Evolutionary conservation across 2,329 filamentous ascomycete species (phyloP), one percentile per base, ranked within the genome.

Genomic region (Nothomitra cinnamomea): DNA sequence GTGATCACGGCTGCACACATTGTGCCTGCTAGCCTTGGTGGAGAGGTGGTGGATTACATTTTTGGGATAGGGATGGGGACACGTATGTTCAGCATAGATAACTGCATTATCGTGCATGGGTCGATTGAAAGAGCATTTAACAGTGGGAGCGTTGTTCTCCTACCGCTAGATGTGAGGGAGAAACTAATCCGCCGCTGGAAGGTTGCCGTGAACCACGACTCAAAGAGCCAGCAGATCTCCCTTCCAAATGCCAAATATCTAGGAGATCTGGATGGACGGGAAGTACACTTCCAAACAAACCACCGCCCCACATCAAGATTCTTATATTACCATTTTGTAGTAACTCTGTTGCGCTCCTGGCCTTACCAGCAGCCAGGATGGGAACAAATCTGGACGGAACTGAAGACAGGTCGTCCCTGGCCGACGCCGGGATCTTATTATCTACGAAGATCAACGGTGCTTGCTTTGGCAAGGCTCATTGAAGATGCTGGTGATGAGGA

Each of bases 241-340:
- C 35, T 38, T 38, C 35, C 35, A 38, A 38, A 38, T 15, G 35
- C 35, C 35, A 38, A 38, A 38, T 38, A 38, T 15, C 35, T 51
- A 32, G 19, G 8, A 3, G 54, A 56, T 19, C 40, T 53, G 10
- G 48, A 56, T 28, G 45, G 49, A 8, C 32, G 24, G 10, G 48
- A 55, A 21, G 17, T 56, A n/a, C 22, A 35, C 13, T 53, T 55
- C 40, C 50, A 48, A 19, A 52, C 53, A n/a, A 19, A 53, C 2
- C 53, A 56, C 47, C 55, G 55, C 12, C 55, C 53, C 35, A 48
- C 45, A 8, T 21, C 45, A 7, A 15, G 53, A 35, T 55, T 45
- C 19, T 36, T 56, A 3, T 56, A 45, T 21, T 55, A 51, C 10
- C 53, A 56, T 25, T 52, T 52, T 17, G 55, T 55, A 12, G 38